Conservation (phyloP, 2,329 filamentous ascomycete genomes). For the Clarireedia monteithiana region DNA sequence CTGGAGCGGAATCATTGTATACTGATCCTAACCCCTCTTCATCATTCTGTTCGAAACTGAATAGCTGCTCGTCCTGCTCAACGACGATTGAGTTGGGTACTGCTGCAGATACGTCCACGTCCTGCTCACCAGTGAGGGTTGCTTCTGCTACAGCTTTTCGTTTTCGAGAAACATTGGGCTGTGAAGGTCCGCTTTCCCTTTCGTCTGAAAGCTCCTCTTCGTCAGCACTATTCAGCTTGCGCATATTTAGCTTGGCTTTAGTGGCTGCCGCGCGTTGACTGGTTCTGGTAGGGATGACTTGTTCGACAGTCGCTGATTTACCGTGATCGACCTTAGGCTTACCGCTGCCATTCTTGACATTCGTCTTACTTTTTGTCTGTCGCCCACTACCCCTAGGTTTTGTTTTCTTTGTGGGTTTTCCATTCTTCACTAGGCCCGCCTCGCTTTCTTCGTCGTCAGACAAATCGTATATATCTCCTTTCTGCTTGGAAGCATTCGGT, state of each 20-base stretch:
- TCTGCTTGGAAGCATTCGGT: not conserved
- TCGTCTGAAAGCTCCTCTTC: not conserved
- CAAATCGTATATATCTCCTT: conserved; percentile 3
- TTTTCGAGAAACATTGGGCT: conserved; percentile 8
- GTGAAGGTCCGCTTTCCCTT: not conserved
- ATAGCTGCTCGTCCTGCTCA: not conserved
- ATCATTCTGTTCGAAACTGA: conserved; percentile 1
- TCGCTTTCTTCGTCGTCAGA: not conserved
- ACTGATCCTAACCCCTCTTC: not conserved
- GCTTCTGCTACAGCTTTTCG: not conserved
- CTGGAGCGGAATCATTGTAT: not conserved
- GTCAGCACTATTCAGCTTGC: not conserved
- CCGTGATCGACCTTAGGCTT: not conserved
- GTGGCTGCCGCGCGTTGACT: conserved; percentile 4
- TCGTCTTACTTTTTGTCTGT: not conserved
- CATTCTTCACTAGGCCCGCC: not conserved
- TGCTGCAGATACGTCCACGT: not conserved
- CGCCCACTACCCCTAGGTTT: not conserved
- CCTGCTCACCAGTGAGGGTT: not conserved
- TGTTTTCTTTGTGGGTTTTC: not conserved
- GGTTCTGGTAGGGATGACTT: not conserved
- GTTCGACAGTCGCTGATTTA: not conserved
- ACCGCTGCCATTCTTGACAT: not conserved
- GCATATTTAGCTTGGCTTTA: conserved; percentile 1
- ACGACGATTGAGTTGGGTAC: not conserved